Evolutionary conservation across 441 rosid genomes (phyloP).

Genomic region (Euphorbia celastroides): DNA sequence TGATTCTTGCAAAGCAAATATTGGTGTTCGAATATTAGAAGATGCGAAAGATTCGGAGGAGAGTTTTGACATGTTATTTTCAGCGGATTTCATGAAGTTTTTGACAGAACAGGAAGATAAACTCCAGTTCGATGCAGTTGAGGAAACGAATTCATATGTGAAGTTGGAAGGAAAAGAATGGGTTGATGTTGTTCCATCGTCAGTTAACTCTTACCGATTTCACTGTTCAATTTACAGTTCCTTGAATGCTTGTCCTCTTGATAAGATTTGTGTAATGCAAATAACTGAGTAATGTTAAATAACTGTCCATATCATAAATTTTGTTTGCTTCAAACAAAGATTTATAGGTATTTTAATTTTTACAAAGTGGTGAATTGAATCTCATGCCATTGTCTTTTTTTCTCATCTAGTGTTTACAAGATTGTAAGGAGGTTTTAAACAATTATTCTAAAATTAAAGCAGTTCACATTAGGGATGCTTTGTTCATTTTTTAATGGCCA

Average conservation of each 20-base stretch:
- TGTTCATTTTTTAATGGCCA: too few relatives aligned
- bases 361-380: too few relatives aligned
- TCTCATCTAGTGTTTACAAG: too few relatives aligned
- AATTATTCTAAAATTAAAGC: too few relatives aligned
- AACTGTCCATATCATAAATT: too few relatives aligned
- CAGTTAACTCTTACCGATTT: slow-evolving; percentile 56
- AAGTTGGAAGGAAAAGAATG: slow-evolving; percentile 59
- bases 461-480: too few relatives aligned
- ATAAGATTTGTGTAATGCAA: slow-evolving; percentile 55
- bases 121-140: slow-evolving; percentile 39
- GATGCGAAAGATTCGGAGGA: slow-evolving; percentile 27
- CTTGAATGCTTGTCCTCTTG: slow-evolving; percentile 39
- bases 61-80: slow-evolving; percentile 39
- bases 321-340: too few relatives aligned
- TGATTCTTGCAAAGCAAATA: slow-evolving; percentile 37
- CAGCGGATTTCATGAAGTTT: slow-evolving; percentile 36
- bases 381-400: too few relatives aligned
- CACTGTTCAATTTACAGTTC: slow-evolving; percentile 46
- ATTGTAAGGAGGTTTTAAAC: too few relatives aligned
- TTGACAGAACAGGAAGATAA: slow-evolving; percentile 33
- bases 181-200: slow-evolving; percentile 47
- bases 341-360: too few relatives aligned
- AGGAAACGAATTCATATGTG: slow-evolving; percentile 38
- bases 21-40: slow-evolving; percentile 45
- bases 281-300: slow-evolving; percentile 37